Percentiles rank a stretch among this genome's conserved stretches.
Evolutionary conservation across 2,329 filamentous ascomycete genomes (phyloP).

Genomic region (Colletotrichum eleusines): DNA sequence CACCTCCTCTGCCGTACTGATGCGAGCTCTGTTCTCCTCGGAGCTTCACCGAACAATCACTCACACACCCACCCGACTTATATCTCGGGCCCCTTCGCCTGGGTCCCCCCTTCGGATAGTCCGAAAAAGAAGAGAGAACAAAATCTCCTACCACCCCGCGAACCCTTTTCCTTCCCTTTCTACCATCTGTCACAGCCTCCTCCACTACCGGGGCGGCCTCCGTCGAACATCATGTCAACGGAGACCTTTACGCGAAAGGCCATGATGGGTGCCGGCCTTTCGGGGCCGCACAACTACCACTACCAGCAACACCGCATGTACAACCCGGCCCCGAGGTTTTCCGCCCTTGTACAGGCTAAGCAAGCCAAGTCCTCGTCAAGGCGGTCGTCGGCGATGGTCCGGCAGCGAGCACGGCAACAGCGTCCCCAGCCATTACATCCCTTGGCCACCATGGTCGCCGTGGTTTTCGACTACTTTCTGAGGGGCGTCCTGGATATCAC

Average conservation of each 20-base stretch:
- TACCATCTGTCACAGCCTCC: background rate
- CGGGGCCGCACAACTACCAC: conserved; percentile 38
- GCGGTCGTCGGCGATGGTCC: conserved; percentile 20
- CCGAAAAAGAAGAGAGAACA: conserved; percentile 17
- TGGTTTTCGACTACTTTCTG: conserved; percentile 35
- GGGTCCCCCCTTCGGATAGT: conserved; percentile 7
- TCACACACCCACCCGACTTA: conserved; percentile 19
- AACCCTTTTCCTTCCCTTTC: background rate
- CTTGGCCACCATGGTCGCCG: conserved; percentile 26
- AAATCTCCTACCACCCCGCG: background rate
- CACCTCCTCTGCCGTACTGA: conserved; percentile 15
- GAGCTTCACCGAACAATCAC: conserved; percentile 15
- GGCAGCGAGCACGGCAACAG: conserved; percentile 28
- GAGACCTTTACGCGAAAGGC: conserved; percentile 38
- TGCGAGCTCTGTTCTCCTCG: conserved; percentile 17
- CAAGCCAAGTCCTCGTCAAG: conserved; percentile 28
- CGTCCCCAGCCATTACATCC: conserved; percentile 31
- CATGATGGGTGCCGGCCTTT: conserved; percentile 37
- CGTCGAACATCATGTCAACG: conserved; percentile 33
- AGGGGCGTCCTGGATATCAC: conserved; percentile 36
- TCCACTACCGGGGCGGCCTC: conserved; percentile 1
- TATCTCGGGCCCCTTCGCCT: conserved; percentile 38
- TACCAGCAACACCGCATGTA: conserved; percentile 35
- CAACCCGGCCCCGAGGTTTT: conserved; percentile 37
- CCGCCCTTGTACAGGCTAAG: conserved; percentile 34